Percentiles rank a stretch among this genome's conserved stretches.
Conservation (phyloP, 805 yeast genomes). For the Candida parachauliodes region DNA sequence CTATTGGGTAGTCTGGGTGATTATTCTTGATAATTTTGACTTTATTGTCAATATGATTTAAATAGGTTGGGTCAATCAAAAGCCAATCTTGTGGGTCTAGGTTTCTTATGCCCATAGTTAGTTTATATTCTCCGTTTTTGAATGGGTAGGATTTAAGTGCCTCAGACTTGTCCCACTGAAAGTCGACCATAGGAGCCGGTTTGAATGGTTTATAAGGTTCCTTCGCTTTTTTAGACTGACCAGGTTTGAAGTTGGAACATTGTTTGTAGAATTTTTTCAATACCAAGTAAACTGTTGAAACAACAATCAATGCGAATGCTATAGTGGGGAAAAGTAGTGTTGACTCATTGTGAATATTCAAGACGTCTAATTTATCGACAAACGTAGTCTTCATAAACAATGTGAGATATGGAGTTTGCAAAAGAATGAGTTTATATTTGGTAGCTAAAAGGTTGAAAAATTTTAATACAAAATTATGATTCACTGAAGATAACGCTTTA, state of each 20-base stretch:
- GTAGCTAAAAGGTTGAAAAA: too few relatives aligned
- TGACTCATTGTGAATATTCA: too few relatives aligned
- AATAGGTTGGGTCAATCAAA: conserved; percentile 35
- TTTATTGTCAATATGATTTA: conserved; percentile 23
- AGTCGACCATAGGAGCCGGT: conserved; percentile 19
- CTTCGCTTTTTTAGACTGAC: too few relatives aligned
- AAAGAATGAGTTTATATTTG: too few relatives aligned
- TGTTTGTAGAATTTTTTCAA: too few relatives aligned
- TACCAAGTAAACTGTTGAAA: not conserved
- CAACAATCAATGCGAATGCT: not conserved
- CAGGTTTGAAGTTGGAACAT: too few relatives aligned
- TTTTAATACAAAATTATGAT: too few relatives aligned
- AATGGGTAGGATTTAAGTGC: conserved; percentile 45
- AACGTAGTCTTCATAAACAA: too few relatives aligned
- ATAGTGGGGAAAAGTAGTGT: not conserved
- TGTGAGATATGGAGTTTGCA: too few relatives aligned
- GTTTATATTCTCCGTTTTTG: conserved; percentile 53
- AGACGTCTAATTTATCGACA: too few relatives aligned
- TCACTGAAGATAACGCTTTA: too few relatives aligned
- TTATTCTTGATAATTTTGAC: conserved; percentile 23
- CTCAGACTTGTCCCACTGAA: conserved; percentile 23
- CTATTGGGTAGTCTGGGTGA: conserved; percentile 30
- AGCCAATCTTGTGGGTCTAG: conserved; percentile 39
- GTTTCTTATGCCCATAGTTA: conserved; percentile 59
- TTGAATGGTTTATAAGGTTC: conserved; percentile 7